A percentile compares a stretch with the other conserved stretches of the same genome.
Evolutionary conservation across 352 stramenopile genomes (phyloP).

Genomic region (Aphanomyces stellatus): DNA sequence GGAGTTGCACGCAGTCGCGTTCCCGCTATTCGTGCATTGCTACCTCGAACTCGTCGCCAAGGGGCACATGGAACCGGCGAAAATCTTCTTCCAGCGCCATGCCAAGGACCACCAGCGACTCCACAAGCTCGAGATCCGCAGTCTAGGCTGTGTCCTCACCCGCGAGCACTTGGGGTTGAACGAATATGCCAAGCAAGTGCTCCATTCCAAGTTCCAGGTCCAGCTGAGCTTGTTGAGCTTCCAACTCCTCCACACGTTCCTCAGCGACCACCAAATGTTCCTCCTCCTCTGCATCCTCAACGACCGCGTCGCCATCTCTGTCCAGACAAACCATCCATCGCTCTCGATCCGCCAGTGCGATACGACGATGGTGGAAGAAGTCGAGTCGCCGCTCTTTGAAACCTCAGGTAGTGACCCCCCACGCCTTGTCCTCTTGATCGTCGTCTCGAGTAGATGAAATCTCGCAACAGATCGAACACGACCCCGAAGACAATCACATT

Average conservation of each 20-base stretch:
- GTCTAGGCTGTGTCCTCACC: slow-evolving; percentile 51
- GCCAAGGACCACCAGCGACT: slow-evolving; percentile 53
- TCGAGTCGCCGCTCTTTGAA: slow-evolving; percentile 21
- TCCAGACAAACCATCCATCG: slow-evolving; percentile 60
- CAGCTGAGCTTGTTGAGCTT: slow-evolving; percentile 77
- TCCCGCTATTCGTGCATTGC: slow-evolving; percentile 75
- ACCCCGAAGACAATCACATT: slow-evolving; percentile 69
- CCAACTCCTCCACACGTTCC: slow-evolving; percentile 69
- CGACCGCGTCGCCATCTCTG: slow-evolving; percentile 61
- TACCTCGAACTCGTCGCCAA: slow-evolving; percentile 72
- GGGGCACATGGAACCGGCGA: slow-evolving; percentile 39
- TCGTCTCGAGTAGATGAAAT: slow-evolving; percentile 57
- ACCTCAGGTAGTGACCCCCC: not conserved
- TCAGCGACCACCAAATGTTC: slow-evolving; percentile 71
- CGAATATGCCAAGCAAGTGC: slow-evolving; percentile 68
- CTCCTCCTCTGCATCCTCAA: slow-evolving; percentile 69
- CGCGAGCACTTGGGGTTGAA: slow-evolving; percentile 52
- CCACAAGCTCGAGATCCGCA: slow-evolving; percentile 59
- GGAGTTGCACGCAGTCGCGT: slow-evolving; percentile 66
- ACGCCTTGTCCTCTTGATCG: not conserved
- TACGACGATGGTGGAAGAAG: slow-evolving; percentile 15
- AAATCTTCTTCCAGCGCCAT: slow-evolving; percentile 51
- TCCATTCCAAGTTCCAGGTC: slow-evolving; percentile 79
- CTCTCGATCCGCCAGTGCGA: slow-evolving; percentile 60
- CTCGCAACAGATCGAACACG: slow-evolving; percentile 36